phyloP scores from a whole-genome alignment of 164 flowering plant species.

The Berberis vulgaris region DNA sequence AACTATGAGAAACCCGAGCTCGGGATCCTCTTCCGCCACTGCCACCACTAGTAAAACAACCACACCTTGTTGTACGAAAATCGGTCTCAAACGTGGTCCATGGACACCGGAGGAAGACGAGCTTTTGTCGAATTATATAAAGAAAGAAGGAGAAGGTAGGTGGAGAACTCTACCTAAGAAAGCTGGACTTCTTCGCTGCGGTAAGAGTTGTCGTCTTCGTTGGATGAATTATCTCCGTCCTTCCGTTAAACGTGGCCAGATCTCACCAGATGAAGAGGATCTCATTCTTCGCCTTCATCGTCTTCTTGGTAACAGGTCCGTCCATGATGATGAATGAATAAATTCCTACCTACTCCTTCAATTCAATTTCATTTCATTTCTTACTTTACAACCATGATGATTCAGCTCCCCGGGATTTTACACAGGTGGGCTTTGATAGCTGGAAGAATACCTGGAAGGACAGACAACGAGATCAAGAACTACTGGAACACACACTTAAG shows the following conservation, averaged over 20 bases:
- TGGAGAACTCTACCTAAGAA: constrained; percentile 58
- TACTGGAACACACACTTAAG: constrained; percentile 74
- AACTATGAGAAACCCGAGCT: neutral
- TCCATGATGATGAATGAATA: neutral
- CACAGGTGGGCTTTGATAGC: constrained; percentile 71
- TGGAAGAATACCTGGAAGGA: constrained; percentile 65
- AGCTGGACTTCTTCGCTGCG: constrained; percentile 64
- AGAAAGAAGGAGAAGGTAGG: constrained; percentile 47
- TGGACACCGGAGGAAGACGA: constrained; percentile 68
- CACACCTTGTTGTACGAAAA: constrained; percentile 46
- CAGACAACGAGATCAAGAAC: constrained; percentile 72
- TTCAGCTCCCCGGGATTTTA: neutral
- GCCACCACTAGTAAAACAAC: constrained; percentile 1
- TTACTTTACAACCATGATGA: neutral
- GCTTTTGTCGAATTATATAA: constrained; percentile 30
- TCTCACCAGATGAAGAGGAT: constrained; percentile 66
- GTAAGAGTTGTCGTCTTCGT: constrained; percentile 75
- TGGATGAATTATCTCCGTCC: constrained; percentile 82
- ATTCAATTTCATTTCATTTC: neutral
- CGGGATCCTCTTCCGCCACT: neutral
- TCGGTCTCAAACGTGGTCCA: constrained; percentile 58
- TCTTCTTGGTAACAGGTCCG: constrained; percentile 63
- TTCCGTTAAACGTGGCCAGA: constrained; percentile 60
- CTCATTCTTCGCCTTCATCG: constrained; percentile 74
- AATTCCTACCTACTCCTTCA: neutral